phyloP scores from a whole-genome alignment of 768 basidiomycete species.

The Pulveroboletus frians region DNA sequence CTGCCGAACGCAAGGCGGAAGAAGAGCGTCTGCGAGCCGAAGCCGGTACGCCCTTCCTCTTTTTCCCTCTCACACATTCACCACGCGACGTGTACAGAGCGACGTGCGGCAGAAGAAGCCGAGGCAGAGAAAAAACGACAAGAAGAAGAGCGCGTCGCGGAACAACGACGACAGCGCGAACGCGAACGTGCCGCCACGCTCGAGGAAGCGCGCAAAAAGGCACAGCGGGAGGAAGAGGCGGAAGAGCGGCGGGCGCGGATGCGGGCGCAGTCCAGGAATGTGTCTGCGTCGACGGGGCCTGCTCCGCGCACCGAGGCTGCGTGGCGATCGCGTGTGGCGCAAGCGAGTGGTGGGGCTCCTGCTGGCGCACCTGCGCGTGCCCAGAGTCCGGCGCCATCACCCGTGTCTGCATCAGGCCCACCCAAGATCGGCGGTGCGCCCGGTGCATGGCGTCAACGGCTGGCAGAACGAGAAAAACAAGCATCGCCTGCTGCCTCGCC shows the following conservation, averaged over 20 bases:
- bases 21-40: conserved; percentile 43
- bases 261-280: conserved; percentile 32
- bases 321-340: conserved; percentile 17
- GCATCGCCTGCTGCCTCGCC: not conserved
- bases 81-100: conserved; percentile 34
- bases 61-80: conserved; percentile 5
- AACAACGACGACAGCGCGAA: conserved; percentile 49
- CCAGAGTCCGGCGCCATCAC: conserved; percentile 48
- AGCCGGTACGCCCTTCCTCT: conserved; percentile 42
- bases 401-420: conserved; percentile 24
- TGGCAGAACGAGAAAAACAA: not conserved
- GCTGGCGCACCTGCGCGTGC: not conserved
- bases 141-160: conserved; percentile 53
- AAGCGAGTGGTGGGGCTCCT: conserved; percentile 18
- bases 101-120: conserved; percentile 53
- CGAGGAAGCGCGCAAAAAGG: conserved; percentile 55
- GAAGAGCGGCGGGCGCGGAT: conserved; percentile 39
- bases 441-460: conserved; percentile 55
- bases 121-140: conserved; percentile 50
- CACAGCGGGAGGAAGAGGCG: conserved; percentile 69
- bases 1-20: conserved; percentile 23
- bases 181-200: conserved; percentile 44
- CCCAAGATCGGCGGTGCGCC: conserved; percentile 34
- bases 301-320: conserved; percentile 14
- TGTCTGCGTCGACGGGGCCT: conserved; percentile 14